Percentiles rank a stretch among this genome's conserved stretches.
Evolutionary conservation across 2,329 filamentous ascomycete genomes (phyloP).

Genomic region (Ophiosphaerella narmari): DNA sequence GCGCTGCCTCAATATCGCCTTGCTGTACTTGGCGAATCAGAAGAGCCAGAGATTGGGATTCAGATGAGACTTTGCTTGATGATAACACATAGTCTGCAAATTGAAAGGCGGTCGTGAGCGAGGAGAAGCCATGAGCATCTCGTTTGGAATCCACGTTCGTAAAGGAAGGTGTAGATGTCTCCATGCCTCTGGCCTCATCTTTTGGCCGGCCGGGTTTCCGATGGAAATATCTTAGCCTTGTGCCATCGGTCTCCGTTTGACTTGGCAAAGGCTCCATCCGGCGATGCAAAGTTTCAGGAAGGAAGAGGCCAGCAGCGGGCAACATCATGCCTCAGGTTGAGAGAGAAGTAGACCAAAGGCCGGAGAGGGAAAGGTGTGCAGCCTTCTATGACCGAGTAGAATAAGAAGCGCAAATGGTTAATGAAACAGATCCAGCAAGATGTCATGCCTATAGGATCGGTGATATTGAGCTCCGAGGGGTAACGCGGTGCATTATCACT

Average conservation of each 20-base stretch:
- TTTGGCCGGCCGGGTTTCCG: slow-evolving; percentile 13
- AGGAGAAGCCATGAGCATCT: slow-evolving; percentile 15
- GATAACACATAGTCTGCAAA: slow-evolving; percentile 33
- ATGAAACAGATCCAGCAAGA: too few species aligned
- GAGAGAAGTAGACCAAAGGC: not conserved
- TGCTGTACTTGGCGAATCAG: slow-evolving; percentile 34
- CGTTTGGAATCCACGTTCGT: slow-evolving; percentile 7
- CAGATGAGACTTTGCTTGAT: slow-evolving; percentile 27
- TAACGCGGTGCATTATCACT: too few species aligned
- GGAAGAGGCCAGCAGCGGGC: slow-evolving; percentile 21
- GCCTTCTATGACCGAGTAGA: not conserved
- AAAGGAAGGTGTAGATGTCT: slow-evolving; percentile 11
- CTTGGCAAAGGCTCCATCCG: slow-evolving; percentile 1
- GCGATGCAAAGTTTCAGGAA: slow-evolving; percentile 23
- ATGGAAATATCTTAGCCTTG: slow-evolving; percentile 18
- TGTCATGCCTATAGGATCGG: too few species aligned
- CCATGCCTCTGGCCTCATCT: slow-evolving; percentile 1
- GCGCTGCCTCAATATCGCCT: slow-evolving; percentile 33
- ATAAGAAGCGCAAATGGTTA: not conserved
- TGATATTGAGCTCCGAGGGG: too few species aligned
- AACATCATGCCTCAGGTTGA: slow-evolving; percentile 9
- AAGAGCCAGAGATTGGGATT: slow-evolving; percentile 27
- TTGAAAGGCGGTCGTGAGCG: slow-evolving; percentile 30
- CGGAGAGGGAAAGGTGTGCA: too few species aligned
- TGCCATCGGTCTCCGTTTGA: slow-evolving; percentile 4